Percentiles rank a stretch among this genome's conserved stretches.
Evolutionary conservation across 371 early-diverging fungal species (phyloP).

Genomic region (Mucor irregularis): DNA sequence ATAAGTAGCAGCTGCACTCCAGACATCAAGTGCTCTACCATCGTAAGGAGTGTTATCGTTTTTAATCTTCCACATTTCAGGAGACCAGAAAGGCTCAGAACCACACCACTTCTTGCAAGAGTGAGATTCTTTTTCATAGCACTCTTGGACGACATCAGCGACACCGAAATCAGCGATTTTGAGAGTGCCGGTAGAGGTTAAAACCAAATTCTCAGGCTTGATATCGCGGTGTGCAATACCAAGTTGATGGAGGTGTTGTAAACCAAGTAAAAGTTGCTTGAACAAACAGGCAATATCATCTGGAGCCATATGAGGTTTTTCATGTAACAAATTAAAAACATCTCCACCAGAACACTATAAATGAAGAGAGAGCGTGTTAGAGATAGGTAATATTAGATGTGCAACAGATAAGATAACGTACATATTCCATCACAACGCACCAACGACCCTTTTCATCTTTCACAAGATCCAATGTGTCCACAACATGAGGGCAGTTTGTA

Average conservation of each 20-base stretch:
- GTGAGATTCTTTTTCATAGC: slow-evolving; percentile 72
- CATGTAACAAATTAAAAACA: slow-evolving; percentile 53
- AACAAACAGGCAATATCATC: slow-evolving; percentile 60
- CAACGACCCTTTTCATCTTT: slow-evolving; percentile 60
- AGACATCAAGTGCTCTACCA: slow-evolving; percentile 80
- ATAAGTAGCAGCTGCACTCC: slow-evolving; percentile 84
- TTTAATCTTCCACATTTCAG: slow-evolving; percentile 63
- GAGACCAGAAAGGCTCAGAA: slow-evolving; percentile 89
- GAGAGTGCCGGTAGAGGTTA: slow-evolving; percentile 78
- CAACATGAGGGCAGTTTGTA: slow-evolving; percentile 64
- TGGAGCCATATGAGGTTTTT: slow-evolving; percentile 37
- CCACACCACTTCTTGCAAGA: slow-evolving; percentile 83
- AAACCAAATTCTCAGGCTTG: slow-evolving; percentile 91
- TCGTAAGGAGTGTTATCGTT: slow-evolving; percentile 64
- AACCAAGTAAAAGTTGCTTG: slow-evolving; percentile 91
- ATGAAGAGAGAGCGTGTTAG: background rate
- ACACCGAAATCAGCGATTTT: slow-evolving; percentile 99
- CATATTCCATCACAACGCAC: slow-evolving; percentile 75
- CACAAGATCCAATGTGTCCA: slow-evolving; percentile 73
- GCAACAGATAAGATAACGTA: slow-evolving; percentile 26
- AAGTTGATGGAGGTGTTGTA: slow-evolving; percentile 93
- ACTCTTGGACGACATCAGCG: slow-evolving; percentile 85
- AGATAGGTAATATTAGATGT: background rate
- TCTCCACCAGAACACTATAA: slow-evolving; percentile 64
- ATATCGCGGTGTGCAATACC: slow-evolving; percentile 90